Conservation (phyloP, 2,329 filamentous ascomycete species). For the Biscogniauxia marginata region DNA sequence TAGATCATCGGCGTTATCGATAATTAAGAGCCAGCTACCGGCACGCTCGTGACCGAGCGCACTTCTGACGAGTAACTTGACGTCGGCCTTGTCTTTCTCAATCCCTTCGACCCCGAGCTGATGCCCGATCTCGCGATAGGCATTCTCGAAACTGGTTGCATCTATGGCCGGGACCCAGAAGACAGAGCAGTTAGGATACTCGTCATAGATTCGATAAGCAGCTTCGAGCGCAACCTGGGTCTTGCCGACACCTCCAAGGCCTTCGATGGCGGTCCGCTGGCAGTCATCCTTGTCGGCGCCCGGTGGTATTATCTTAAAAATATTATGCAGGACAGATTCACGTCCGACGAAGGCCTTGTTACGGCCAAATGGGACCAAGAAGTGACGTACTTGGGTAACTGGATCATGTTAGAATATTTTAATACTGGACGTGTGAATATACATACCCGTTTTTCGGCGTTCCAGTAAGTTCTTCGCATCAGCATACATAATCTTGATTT, state of each 20-base stretch:
- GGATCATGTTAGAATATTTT: too few species aligned
- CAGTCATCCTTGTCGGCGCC: slow-evolving; percentile 16
- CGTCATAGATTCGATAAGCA: neutral
- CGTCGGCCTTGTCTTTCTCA: slow-evolving; percentile 34
- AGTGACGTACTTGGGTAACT: too few species aligned
- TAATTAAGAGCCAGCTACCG: slow-evolving; percentile 41
- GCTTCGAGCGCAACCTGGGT: slow-evolving; percentile 1
- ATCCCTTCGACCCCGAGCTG: slow-evolving; percentile 28
- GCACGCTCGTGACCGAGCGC: slow-evolving; percentile 27
- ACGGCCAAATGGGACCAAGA: slow-evolving; percentile 15
- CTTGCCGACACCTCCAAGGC: too few species aligned
- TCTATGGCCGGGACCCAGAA: slow-evolving; percentile 1
- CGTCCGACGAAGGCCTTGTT: slow-evolving; percentile 18
- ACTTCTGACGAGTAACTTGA: slow-evolving; percentile 36
- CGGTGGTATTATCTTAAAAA: slow-evolving; percentile 9
- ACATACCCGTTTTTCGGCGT: too few species aligned
- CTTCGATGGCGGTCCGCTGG: slow-evolving; percentile 27
- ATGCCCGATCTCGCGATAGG: slow-evolving; percentile 31
- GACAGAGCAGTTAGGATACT: neutral
- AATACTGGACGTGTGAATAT: too few species aligned
- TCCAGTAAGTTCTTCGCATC: too few species aligned
- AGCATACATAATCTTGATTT: too few species aligned
- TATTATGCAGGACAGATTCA: slow-evolving; percentile 3
- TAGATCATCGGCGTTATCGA: slow-evolving; percentile 44
- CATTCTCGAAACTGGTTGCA: too few species aligned